Evolutionary conservation across 768 basidiomycete genomes (phyloP).

Genomic region (Tylopilus sp.): DNA sequence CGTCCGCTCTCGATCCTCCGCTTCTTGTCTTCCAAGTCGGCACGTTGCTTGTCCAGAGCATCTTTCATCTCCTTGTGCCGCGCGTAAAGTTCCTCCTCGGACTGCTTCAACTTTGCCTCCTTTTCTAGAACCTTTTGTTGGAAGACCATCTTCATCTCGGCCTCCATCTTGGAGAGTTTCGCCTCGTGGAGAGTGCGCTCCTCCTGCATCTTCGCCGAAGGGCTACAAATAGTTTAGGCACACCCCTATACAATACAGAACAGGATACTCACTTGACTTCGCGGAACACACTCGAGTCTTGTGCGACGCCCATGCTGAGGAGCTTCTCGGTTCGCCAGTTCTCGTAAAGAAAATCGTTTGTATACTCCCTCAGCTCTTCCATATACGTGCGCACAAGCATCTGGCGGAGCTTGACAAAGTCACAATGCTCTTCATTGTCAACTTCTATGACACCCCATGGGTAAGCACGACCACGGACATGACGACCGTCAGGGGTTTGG

Average conservation of each 20-base stretch:
- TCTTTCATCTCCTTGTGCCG: slow-evolving; percentile 99
- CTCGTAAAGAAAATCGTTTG: slow-evolving; percentile 94
- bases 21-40: slow-evolving; percentile 98
- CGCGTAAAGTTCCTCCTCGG: slow-evolving; percentile 97
- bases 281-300: slow-evolving; percentile 97
- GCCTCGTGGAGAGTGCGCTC: slow-evolving; percentile 95
- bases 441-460: slow-evolving; percentile 99
- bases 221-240: slow-evolving; percentile 48
- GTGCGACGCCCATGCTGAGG: slow-evolving; percentile 94
- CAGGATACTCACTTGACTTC: slow-evolving; percentile 85
- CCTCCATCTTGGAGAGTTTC: slow-evolving; percentile 98
- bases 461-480: slow-evolving; percentile 92
- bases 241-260: background rate
- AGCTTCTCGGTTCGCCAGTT: slow-evolving; percentile 98
- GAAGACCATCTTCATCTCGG: slow-evolving; percentile 99
- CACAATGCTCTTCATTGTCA: slow-evolving; percentile 98
- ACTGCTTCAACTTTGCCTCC: slow-evolving; percentile 98
- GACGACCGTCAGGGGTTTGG: slow-evolving; percentile 78
- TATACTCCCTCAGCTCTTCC: slow-evolving; percentile 98
- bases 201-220: slow-evolving; percentile 93
- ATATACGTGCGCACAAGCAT: slow-evolving; percentile 99
- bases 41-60: slow-evolving; percentile 92
- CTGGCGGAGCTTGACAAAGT: slow-evolving; percentile 98
- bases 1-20: slow-evolving; percentile 91
- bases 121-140: slow-evolving; percentile 99